Evolutionary conservation across 2,329 filamentous ascomycete genomes (phyloP).

Genomic region (Cadophora sp.): DNA sequence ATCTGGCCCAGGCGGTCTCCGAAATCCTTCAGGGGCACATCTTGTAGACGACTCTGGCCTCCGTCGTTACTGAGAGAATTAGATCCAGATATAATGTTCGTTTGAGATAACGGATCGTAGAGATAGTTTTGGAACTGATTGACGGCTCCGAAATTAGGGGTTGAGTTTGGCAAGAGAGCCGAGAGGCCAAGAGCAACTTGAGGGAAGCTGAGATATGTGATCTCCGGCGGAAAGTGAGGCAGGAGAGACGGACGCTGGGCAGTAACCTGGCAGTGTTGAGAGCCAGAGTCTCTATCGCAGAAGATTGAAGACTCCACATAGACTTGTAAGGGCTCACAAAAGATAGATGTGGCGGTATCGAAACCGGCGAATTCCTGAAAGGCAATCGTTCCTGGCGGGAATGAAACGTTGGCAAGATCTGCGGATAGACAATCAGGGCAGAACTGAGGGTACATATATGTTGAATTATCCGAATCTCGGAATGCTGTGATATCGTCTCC

Average conservation of each 20-base stretch:
- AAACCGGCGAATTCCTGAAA: constrained; percentile 36
- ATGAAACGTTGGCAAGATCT: constrained; percentile 12
- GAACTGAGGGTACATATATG: constrained; percentile 27
- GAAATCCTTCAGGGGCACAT: constrained; percentile 30
- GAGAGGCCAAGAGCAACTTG: constrained; percentile 33
- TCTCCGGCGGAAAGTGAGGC: constrained; percentile 29
- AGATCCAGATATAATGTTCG: constrained; percentile 23
- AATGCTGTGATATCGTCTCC: constrained; percentile 31
- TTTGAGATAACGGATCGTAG: constrained; percentile 28
- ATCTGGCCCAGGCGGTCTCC: constrained; percentile 36
- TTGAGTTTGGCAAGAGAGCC: constrained; percentile 32
- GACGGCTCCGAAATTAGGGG: constrained; percentile 25
- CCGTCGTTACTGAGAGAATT: constrained; percentile 26
- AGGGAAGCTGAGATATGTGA: constrained; percentile 37
- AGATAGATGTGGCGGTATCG: constrained; percentile 28
- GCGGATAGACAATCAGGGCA: constrained; percentile 34
- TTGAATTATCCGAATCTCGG: constrained; percentile 15
- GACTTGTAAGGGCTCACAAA: constrained; percentile 33
- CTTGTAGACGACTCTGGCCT: constrained; percentile 20
- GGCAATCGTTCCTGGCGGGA: constrained; percentile 28
- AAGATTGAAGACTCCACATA: constrained; percentile 36
- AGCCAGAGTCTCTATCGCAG: constrained; percentile 28
- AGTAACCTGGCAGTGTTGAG: constrained; percentile 33
- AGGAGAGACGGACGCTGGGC: constrained; percentile 37
- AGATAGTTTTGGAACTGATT: constrained; percentile 37